Evolutionary conservation across 441 rosid species (phyloP).

Genomic region (Theobroma grandiflorum): DNA sequence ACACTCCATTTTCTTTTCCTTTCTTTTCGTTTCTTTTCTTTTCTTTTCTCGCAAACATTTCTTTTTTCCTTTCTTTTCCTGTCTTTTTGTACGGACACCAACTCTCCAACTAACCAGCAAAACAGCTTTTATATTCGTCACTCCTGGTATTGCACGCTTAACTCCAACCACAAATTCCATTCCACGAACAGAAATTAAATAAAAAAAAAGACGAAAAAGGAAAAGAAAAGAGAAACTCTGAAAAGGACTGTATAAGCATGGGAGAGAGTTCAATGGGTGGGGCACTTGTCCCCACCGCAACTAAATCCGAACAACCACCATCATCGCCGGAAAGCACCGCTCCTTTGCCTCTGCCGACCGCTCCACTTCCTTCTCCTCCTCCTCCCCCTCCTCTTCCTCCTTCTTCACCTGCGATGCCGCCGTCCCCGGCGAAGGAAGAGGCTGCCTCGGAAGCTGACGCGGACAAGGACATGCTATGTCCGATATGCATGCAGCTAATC

Average conservation of each 20-base stretch:
- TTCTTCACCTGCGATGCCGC: neutral
- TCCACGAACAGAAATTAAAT: neutral
- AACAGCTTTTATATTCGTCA: neutral
- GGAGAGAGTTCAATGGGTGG: slow-evolving; percentile 44
- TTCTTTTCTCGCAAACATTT: too few relatives aligned
- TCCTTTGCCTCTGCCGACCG: slow-evolving; percentile 13
- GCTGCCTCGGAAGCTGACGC: slow-evolving; percentile 16
- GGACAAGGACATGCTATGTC: slow-evolving; percentile 53
- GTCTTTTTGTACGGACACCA: neutral
- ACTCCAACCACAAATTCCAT: neutral
- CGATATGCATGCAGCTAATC: slow-evolving; percentile 63
- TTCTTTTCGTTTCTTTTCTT: neutral
- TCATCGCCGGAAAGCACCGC: neutral
- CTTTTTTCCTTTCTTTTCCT: neutral
- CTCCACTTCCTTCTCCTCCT: neutral
- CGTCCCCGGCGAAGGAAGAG: slow-evolving; percentile 1
- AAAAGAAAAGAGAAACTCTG: neutral
- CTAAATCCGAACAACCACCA: slow-evolving; percentile 37
- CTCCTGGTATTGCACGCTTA: neutral
- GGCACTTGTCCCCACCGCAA: slow-evolving; percentile 42
- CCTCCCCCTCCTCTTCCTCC: neutral
- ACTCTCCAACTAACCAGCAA: neutral
- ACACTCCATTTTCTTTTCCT: neutral
- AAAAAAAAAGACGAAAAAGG: neutral
- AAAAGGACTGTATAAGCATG: slow-evolving; percentile 19